A percentile compares a stretch with the other conserved stretches of the same genome.
Conservation (phyloP, 2,329 filamentous ascomycete species). For the Colletotrichum tamarilloi region DNA sequence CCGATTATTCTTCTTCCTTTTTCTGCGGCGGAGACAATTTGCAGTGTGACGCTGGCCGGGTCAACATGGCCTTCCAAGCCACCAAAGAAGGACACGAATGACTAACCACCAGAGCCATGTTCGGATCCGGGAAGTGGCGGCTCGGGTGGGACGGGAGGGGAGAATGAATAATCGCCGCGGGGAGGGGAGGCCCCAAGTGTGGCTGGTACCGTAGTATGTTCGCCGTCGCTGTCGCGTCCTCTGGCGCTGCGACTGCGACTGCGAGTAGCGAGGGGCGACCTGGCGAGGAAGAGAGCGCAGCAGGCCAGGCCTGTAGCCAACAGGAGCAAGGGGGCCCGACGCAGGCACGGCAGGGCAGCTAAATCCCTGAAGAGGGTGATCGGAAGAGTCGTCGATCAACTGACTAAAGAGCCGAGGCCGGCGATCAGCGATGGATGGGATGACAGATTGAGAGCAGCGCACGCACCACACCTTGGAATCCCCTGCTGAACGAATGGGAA, state of each 20-base stretch:
- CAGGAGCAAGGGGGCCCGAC: slow-evolving; percentile 17
- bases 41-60: slow-evolving; percentile 14
- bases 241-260: not conserved
- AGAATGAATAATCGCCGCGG: not conserved
- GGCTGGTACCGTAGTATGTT: slow-evolving; percentile 14
- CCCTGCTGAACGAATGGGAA: slow-evolving; percentile 27
- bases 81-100: slow-evolving; percentile 1
- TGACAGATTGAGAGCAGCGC: slow-evolving; percentile 27
- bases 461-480: slow-evolving; percentile 28
- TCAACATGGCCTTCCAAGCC: slow-evolving; percentile 12
- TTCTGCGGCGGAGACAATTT: slow-evolving; percentile 6
- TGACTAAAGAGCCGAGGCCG: slow-evolving; percentile 33
- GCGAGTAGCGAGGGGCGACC: not conserved
- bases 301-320: not conserved
- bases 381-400: slow-evolving; percentile 32
- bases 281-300: slow-evolving; percentile 1
- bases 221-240: not conserved
- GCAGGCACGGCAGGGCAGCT: slow-evolving; percentile 9
- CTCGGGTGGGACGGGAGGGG: slow-evolving; percentile 7
- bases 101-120: slow-evolving; percentile 16
- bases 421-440: slow-evolving; percentile 36
- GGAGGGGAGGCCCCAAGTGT: slow-evolving; percentile 6
- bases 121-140: slow-evolving; percentile 32
- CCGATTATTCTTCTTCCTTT: not conserved
- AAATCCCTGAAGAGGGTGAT: slow-evolving; percentile 26